A percentile compares a stretch with the other conserved stretches of the same genome.
phyloP scores from a whole-genome alignment of 225 moss, liverwort and hornwort genomes.

The Pseudisothecium myosuroides region DNA sequence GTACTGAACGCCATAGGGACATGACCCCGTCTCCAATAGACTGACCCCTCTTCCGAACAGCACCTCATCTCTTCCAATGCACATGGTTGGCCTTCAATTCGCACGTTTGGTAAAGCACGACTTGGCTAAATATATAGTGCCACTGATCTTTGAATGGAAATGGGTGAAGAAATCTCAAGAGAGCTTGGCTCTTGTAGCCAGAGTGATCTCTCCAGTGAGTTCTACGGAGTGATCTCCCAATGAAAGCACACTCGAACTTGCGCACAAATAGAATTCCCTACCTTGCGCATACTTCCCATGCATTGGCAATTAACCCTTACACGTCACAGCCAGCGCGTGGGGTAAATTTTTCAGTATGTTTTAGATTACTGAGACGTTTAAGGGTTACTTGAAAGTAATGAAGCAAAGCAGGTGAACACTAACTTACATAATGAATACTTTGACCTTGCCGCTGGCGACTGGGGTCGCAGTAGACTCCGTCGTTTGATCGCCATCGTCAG shows the following conservation, averaged over 20 bases:
- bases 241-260: neutral
- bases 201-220: neutral
- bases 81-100: neutral
- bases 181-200: no score
- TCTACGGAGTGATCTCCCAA: neutral
- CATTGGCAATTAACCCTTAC: neutral
- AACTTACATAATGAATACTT: conserved; percentile 73
- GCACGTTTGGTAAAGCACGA: neutral
- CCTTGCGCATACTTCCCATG: neutral
- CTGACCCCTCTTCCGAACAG: neutral
- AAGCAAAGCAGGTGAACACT: neutral
- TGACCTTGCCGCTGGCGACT: conserved; percentile 24
- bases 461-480: neutral
- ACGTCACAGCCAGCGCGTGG: neutral
- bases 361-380: neutral
- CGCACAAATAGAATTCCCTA: neutral
- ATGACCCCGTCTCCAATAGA: neutral
- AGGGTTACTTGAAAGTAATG: neutral
- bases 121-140: neutral
- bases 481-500: neutral
- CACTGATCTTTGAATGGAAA: neutral
- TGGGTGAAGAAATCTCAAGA: neutral
- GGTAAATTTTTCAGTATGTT: neutral
- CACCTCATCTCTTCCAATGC: neutral
- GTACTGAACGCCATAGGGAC: neutral